Percentiles rank a stretch among this genome's conserved stretches.
phyloP scores from a whole-genome alignment of 805 yeast genomes.

The Myxozyma melibiosi region DNA sequence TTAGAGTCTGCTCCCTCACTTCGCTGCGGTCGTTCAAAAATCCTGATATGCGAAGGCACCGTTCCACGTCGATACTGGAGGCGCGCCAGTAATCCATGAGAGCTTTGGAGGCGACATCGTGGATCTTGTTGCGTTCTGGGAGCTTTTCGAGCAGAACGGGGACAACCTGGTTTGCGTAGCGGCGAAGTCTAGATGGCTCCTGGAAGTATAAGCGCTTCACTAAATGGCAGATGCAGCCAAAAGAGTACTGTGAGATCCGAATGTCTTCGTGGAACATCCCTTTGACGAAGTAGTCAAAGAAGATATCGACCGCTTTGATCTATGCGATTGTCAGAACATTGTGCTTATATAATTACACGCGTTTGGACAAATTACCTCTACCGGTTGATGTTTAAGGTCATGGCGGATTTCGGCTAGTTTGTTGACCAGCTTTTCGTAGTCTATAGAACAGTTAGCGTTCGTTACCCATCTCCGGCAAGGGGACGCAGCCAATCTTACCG shows the following conservation, averaged over 20 bases:
- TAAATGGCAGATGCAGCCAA: conserved; percentile 51
- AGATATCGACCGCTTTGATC: conserved; percentile 27
- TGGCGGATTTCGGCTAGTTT: conserved; percentile 17
- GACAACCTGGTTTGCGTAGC: conserved; percentile 41
- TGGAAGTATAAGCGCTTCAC: conserved; percentile 50
- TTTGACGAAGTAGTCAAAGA: conserved; percentile 12
- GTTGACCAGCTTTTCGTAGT: conserved; percentile 5
- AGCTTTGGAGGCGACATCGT: conserved; percentile 39
- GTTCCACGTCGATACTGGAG: conserved; percentile 42
- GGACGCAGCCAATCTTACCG: neutral
- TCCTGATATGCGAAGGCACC: conserved; percentile 40
- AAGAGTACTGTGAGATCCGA: conserved; percentile 37
- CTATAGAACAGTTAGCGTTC: too few relatives aligned
- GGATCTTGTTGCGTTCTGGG: conserved; percentile 38
- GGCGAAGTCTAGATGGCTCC: conserved; percentile 41
- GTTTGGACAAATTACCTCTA: conserved; percentile 15
- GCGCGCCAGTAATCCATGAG: conserved; percentile 46
- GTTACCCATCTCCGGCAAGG: too few relatives aligned
- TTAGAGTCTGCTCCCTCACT: conserved; percentile 37
- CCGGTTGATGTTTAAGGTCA: conserved; percentile 30
- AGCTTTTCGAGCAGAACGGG: conserved; percentile 42
- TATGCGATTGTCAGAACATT: neutral
- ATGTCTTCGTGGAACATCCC: conserved; percentile 14
- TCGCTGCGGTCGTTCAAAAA: conserved; percentile 35
- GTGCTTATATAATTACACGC: too few relatives aligned